Evolutionary conservation across 2,329 filamentous ascomycete genomes (phyloP), one percentile per base, ranked within the genome.

Genomic region (Hymenoscyphus occultus): DNA sequence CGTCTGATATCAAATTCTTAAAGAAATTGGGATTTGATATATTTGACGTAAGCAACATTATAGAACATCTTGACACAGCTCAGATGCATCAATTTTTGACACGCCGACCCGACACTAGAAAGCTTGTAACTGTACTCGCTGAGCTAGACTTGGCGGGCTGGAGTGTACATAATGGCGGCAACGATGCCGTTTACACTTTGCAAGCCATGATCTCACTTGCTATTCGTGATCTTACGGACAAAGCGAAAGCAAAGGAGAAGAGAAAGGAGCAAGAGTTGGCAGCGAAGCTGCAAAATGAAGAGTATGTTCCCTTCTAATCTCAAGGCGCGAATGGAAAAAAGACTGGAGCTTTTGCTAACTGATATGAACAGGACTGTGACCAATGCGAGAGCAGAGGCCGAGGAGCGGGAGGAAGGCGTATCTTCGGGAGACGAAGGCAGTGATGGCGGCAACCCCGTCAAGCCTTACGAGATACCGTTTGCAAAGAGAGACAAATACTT

Each of bases 151-250:
- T 96, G 9, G 71, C 78, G 0, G 84, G 81, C 54, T 84, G 80
- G 76, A 82, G 90, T 70, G 80, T 94, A n/a, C 93, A 97, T 77
- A 96, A 96, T 73, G 93, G 89, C 0, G 88, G 93, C 1, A 97
- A 97, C 69, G 93, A 97, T 74, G 92, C 93, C 0, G 84, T 87
- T 1, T 95, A 90, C 74, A 94, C 92, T 0, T 77, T 96, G 68
- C 87, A 89, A 67, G 89, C 87, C 7, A 84, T 95, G 81, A 76
- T 97, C 6, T 85, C 80, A 5, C 83, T 92, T 66, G 82, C 81
- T 45, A 77, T 86, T 70, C 72, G 70, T 62, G 65, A 72, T 59
- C 62, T 74, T 19, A 65, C 62, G 1, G 71, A 72, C 14, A 48
- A 48, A 31, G 39, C 70, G 61, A 13, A 42, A 64, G 42, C 65